Evolutionary conservation across 768 basidiomycete genomes (phyloP).

Genomic region (Russula abietina): DNA sequence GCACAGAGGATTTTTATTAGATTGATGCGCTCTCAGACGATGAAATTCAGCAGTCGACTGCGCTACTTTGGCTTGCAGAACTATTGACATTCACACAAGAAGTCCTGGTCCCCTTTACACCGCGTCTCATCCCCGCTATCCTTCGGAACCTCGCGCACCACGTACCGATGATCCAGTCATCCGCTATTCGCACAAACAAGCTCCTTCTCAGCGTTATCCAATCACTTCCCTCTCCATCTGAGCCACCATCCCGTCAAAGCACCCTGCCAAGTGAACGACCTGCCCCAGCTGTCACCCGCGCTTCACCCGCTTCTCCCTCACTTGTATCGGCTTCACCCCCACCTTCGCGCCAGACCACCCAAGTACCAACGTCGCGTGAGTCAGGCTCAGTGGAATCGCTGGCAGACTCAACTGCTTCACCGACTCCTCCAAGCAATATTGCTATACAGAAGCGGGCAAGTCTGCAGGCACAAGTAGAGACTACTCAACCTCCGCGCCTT

Average conservation of each 20-base stretch:
- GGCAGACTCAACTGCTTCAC: slow-evolving; percentile 31
- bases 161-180: slow-evolving; percentile 78
- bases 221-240: slow-evolving; percentile 67
- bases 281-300: slow-evolving; percentile 30
- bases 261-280: slow-evolving; percentile 26
- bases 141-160: slow-evolving; percentile 94
- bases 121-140: slow-evolving; percentile 86
- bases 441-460: slow-evolving; percentile 26
- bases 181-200: slow-evolving; percentile 82
- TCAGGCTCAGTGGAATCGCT: slow-evolving; percentile 42
- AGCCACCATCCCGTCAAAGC: slow-evolving; percentile 36
- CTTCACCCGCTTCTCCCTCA: slow-evolving; percentile 50
- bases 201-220: slow-evolving; percentile 82
- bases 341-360: slow-evolving; percentile 46
- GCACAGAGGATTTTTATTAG: neutral
- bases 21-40: slow-evolving; percentile 51
- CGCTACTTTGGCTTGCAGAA: slow-evolving; percentile 89
- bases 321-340: slow-evolving; percentile 38
- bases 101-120: slow-evolving; percentile 91
- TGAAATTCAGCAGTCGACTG: slow-evolving; percentile 90
- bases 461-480: slow-evolving; percentile 5
- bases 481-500: slow-evolving; percentile 1
- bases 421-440: slow-evolving; percentile 21
- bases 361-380: slow-evolving; percentile 37
- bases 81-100: slow-evolving; percentile 84